A percentile compares a stretch with the other conserved stretches of the same genome.
phyloP scores from a whole-genome alignment of 179 eudicot species.

The Pouteria campechiana region DNA sequence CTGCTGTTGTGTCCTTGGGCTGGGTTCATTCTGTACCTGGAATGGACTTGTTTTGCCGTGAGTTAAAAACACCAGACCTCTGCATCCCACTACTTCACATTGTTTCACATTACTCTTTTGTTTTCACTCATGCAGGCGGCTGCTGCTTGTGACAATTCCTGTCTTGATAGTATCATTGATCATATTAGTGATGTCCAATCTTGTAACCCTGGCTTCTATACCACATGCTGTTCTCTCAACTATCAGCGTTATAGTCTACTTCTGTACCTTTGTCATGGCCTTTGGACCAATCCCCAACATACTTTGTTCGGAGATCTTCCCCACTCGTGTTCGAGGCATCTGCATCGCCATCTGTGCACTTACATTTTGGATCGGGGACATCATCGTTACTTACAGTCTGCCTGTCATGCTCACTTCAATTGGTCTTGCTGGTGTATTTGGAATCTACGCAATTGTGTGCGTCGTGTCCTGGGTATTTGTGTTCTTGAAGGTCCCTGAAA shows the following conservation, averaged over 20 bases:
- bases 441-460: constrained; percentile 68
- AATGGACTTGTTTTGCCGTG: too few relatives aligned
- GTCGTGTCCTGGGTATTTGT: constrained; percentile 55
- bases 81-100: background rate
- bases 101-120: background rate
- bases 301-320: constrained; percentile 76
- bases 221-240: constrained; percentile 53
- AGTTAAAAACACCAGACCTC: too few relatives aligned
- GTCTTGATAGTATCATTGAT: constrained; percentile 47
- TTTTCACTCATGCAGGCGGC: constrained; percentile 29
- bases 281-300: constrained; percentile 84
- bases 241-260: constrained; percentile 54
- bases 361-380: constrained; percentile 65
- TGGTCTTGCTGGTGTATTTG: constrained; percentile 58
- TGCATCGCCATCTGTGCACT: constrained; percentile 82
- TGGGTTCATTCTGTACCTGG: too few relatives aligned
- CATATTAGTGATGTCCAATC: constrained; percentile 32
- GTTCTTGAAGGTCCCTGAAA: constrained; percentile 80
- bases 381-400: constrained; percentile 64
- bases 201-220: constrained; percentile 29
- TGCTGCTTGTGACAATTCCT: constrained; percentile 61
- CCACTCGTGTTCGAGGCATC: constrained; percentile 67
- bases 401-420: constrained; percentile 60
- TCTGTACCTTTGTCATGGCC: constrained; percentile 67
- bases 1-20: too few relatives aligned